A percentile compares a stretch with the other conserved stretches of the same genome.
Conservation (phyloP, 2,329 filamentous ascomycete species). For the Fusarium sp. region DNA sequence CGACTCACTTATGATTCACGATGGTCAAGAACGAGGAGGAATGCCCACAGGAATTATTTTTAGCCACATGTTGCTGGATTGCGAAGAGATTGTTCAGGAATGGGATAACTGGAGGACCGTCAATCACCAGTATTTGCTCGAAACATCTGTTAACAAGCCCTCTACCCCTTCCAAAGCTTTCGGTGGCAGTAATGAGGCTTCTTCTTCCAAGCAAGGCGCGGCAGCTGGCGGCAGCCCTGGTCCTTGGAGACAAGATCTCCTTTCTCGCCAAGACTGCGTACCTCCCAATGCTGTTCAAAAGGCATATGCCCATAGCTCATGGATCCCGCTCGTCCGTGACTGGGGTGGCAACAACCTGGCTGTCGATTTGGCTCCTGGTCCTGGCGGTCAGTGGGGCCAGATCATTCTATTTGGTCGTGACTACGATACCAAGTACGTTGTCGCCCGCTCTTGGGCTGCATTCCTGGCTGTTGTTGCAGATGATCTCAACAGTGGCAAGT, state of each 20-base stretch:
- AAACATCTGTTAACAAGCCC: slow-evolving; percentile 68
- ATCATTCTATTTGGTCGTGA: slow-evolving; percentile 96
- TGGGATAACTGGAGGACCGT: slow-evolving; percentile 97
- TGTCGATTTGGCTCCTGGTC: slow-evolving; percentile 90
- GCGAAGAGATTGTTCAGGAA: slow-evolving; percentile 97
- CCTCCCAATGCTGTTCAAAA: slow-evolving; percentile 89
- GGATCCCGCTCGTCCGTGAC: slow-evolving; percentile 96
- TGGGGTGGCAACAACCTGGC: slow-evolving; percentile 99
- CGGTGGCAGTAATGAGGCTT: slow-evolving; percentile 73
- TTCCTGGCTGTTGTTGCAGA: slow-evolving; percentile 91
- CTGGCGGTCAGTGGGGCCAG: slow-evolving; percentile 92
- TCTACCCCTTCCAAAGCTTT: slow-evolving; percentile 77
- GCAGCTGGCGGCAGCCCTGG: slow-evolving; percentile 68
- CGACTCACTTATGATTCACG: slow-evolving; percentile 89
- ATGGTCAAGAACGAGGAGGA: slow-evolving; percentile 96
- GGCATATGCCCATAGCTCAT: slow-evolving; percentile 90
- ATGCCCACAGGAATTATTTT: slow-evolving; percentile 93
- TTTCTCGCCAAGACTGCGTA: slow-evolving; percentile 87
- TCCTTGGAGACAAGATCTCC: slow-evolving; percentile 84
- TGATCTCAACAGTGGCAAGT: slow-evolving; percentile 89
- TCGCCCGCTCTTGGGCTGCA: slow-evolving; percentile 90
- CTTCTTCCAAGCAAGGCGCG: slow-evolving; percentile 72
- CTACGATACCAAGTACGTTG: slow-evolving; percentile 98
- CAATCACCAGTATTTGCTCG: slow-evolving; percentile 85
- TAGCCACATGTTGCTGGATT: slow-evolving; percentile 93